Evolutionary conservation across 2,329 filamentous ascomycete genomes (phyloP), one percentile per base, ranked within the genome.

Genomic region (Periconia sp.): DNA sequence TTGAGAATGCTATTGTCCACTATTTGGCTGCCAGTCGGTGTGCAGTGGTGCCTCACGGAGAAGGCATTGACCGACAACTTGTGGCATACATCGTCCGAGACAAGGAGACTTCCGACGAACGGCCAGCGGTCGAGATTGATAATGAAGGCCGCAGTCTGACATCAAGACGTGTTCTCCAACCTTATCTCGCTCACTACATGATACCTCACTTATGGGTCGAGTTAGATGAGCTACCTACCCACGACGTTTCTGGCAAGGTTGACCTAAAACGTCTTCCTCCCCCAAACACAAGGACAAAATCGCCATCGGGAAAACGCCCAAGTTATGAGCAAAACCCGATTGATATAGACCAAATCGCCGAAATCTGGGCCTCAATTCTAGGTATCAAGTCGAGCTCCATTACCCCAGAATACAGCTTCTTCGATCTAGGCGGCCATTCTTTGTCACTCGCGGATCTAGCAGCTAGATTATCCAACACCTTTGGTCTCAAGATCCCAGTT

Each of bases 141-240:
- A 81, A 85, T 42, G 80, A 83, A 19, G 87, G 86, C 4, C 85
- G 88, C 66, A 90, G 87, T 54, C 83, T 87, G 1, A 78, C 78
- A 5, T 83, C 87, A 3, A 80, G 88, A 33, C 81, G 83, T 41
- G 78, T 79, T 12, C 76, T 92, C 2, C 78, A 84, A 1, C 73
- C 79, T 12, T 83, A 84, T 50, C 77, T 92, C 21, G 88, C 88
- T 1, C 87, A 89, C 49, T 92, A 92, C 69, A 92, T 92, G 88
- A 86, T 92, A 40, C 88, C 88, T 0, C 78, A 86, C 1, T 68
- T 91, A 3, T 92, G 88, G 88, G 84, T 92, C 25, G 81, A 87
- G 58, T 70, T 92, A 22, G 80, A 86, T 3, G 78, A 80, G 47
- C 70, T 92, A 4, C 88, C 88, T 0, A 91, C 87, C 0, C 85